These are phyloP conservation scores for Solanum boliviense DNA, from an alignment of 257 asterid genomes.

Conservation along the genomic window DNA sequence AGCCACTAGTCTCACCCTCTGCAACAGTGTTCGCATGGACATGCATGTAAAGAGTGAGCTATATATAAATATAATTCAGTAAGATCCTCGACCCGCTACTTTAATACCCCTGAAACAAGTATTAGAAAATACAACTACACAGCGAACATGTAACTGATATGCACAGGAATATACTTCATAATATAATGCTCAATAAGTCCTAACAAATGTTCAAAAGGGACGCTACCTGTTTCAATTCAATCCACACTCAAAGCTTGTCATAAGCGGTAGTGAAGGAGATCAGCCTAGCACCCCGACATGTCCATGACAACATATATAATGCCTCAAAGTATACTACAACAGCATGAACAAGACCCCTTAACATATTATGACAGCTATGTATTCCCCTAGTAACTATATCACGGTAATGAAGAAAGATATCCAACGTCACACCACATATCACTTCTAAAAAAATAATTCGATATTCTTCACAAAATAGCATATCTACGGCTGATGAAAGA, in stretches of 20 bases:
- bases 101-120: neutral
- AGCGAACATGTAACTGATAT: neutral
- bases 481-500: no score
- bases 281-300: neutral
- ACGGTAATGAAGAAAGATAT: no score
- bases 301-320: neutral
- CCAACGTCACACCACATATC: no score
- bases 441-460: no score
- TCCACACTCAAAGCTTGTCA: neutral
- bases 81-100: neutral
- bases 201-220: neutral
- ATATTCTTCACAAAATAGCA: no score
- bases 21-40: neutral
- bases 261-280: neutral
- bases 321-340: neutral
- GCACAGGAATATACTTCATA: neutral
- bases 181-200: neutral
- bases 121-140: neutral
- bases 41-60: neutral
- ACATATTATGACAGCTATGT: neutral
- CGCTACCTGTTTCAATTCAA: neutral
- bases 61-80: neutral
- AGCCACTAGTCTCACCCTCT: neutral
- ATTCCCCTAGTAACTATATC: neutral
- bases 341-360: neutral